Conservation (phyloP, 2,329 filamentous ascomycete genomes). For the Chalaropsis ovoidea region DNA sequence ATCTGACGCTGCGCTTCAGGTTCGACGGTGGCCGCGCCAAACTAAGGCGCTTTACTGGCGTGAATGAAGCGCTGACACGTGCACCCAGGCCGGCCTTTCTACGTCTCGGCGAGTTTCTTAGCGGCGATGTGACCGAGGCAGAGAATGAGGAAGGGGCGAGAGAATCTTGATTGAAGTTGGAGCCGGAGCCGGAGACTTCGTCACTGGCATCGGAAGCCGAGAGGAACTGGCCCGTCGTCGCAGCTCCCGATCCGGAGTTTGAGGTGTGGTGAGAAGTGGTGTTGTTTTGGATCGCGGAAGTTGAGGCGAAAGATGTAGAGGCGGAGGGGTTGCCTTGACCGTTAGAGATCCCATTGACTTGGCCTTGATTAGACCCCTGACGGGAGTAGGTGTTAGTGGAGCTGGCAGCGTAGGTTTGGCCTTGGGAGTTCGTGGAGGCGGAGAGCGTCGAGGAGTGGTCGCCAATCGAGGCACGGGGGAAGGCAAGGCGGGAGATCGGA, state of each 20-base stretch:
- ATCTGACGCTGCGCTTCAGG: constrained; percentile 68
- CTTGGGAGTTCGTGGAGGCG: constrained; percentile 20
- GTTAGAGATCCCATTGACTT: constrained; percentile 22
- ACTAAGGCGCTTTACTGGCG: constrained; percentile 58
- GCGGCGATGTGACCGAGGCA: constrained; percentile 43
- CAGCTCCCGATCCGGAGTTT: constrained; percentile 6
- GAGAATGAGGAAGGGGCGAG: constrained; percentile 17
- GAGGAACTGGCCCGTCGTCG: constrained; percentile 19
- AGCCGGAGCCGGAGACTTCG: constrained; percentile 25
- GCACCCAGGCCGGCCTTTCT: constrained; percentile 52
- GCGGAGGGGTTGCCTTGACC: constrained; percentile 10
- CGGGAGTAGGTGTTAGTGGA: constrained; percentile 10
- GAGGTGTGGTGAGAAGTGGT: constrained; percentile 17
- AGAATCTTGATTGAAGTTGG: constrained; percentile 29
- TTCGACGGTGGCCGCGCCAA: constrained; percentile 35
- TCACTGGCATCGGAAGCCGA: constrained; percentile 20
- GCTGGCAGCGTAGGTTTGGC: constrained; percentile 10
- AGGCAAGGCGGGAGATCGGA: constrained; percentile 17
- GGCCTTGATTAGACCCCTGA: constrained; percentile 21
- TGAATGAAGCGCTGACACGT: constrained; percentile 67
- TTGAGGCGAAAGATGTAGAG: not conserved
- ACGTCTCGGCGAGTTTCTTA: constrained; percentile 70
- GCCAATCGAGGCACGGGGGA: constrained; percentile 19
- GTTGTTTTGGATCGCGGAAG: constrained; percentile 24
- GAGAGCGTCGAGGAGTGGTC: constrained; percentile 14